Evolutionary conservation across 768 basidiomycete genomes (phyloP), one percentile per base, ranked within the genome.

Genomic region (Termitomyces sp.): DNA sequence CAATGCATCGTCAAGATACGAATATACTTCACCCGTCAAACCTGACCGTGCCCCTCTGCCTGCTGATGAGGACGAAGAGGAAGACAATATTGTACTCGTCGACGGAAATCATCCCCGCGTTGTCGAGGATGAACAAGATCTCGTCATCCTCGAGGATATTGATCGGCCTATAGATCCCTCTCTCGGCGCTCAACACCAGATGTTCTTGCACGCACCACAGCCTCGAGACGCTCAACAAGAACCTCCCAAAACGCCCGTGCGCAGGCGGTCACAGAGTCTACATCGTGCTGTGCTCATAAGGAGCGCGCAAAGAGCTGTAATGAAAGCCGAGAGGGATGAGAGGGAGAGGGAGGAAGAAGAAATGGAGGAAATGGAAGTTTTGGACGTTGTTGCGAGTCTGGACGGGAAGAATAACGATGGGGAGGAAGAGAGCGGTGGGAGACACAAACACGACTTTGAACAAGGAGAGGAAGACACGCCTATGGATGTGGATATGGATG

Each of bases 71-170:
- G 68, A 71, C 5, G 75, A 72, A 1, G 73, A 75, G 32, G 76
- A 79, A 12, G 80, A 82, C 14, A 76, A 79, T 4, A 80, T 86
- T 38, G 74, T 87, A 1, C 76, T 89, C 4, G 88, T 88, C 0
- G 83, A 89, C 36, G 85, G 85, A 23, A 76, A 86, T 56, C 74
- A 83, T 63, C 87, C 88, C 4, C 80, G 81, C 16, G 87, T 90
- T 7, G 80, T 89, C 0, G 82, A 89, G 64, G 87, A 88, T 58
- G 88, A 84, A 35, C 77, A 75, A 54, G 89, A 88, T 59, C 81
- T 90, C 38, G 79, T 90, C 46, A 88, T 91, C 57, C 73, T 90
- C 18, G 89, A 91, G 67, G 82, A 86, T 55, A 80, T 88, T n/a
- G 79, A 81, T 8, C 61, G 69, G 28, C 57, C 62, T 32, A 20